Conservation (phyloP, 345 rosid genomes). For the Ceriops zippeliana region DNA sequence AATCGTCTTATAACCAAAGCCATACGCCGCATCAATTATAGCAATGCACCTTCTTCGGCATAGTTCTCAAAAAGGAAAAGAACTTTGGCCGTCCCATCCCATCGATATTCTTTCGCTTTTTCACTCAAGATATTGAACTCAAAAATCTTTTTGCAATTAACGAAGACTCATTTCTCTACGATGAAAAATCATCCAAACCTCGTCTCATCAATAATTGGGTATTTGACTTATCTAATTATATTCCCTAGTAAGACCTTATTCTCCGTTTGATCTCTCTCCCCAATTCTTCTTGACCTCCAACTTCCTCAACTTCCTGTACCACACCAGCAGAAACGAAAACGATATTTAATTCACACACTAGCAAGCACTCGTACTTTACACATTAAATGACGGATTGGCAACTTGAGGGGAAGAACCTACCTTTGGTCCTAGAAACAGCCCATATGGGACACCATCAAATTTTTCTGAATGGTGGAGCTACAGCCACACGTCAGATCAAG, state of each 20-base stretch:
- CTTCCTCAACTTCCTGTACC: slow-evolving; percentile 51
- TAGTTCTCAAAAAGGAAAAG: no score
- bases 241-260: slow-evolving; percentile 6
- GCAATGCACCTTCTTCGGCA: no score
- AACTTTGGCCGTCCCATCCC: no score
- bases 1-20: no score
- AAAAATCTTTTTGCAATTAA: background rate
- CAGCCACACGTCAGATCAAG: background rate
- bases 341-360: background rate
- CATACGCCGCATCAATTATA: no score
- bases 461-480: slow-evolving; percentile 63
- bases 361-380: background rate
- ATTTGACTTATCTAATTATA: background rate
- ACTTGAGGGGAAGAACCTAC: slow-evolving; percentile 16
- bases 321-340: background rate
- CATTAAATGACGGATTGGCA: no score
- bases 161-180: slow-evolving; percentile 8
- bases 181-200: slow-evolving; percentile 5
- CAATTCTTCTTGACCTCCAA: slow-evolving; percentile 50
- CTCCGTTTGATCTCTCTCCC: slow-evolving; percentile 32
- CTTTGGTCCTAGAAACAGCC: slow-evolving; percentile 61
- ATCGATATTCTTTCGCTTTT: no score
- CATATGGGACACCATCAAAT: slow-evolving; percentile 60
- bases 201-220: background rate
- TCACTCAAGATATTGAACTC: no score